These are phyloP conservation scores for Neobulgaria alba DNA, from an alignment of 2,329 filamentous ascomycete species.

Conservation along the genomic window DNA sequence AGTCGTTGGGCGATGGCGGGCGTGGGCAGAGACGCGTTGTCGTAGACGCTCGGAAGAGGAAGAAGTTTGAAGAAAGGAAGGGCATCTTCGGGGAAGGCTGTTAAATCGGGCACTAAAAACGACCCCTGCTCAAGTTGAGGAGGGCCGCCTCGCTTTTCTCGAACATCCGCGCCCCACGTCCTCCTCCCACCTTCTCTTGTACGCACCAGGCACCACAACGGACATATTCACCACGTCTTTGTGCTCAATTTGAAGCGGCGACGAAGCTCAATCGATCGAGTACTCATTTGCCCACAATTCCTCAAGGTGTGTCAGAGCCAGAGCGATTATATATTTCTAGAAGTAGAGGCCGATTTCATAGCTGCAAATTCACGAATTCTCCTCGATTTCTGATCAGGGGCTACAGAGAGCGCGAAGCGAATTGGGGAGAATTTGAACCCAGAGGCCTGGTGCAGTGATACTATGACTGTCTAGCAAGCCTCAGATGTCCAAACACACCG, in stretches of 20 bases:
- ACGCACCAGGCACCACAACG: conserved; percentile 18
- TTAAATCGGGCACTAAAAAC: conserved; percentile 16
- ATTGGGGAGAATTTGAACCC: background rate
- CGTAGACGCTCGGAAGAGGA: conserved; percentile 23
- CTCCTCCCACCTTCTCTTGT: conserved; percentile 26
- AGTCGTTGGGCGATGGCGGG: conserved; percentile 19
- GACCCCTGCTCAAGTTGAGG: conserved; percentile 3
- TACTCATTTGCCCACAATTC: conserved; percentile 26
- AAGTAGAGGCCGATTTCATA: background rate
- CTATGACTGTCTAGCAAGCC: background rate
- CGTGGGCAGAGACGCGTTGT: conserved; percentile 12
- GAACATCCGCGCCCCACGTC: conserved; percentile 2
- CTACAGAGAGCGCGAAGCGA: background rate
- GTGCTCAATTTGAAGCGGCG: conserved; percentile 54
- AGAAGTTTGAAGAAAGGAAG: conserved; percentile 26
- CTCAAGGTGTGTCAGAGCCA: background rate
- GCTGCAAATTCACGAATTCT: conserved; percentile 1
- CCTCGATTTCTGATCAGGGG: conserved; percentile 3
- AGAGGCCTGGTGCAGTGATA: background rate
- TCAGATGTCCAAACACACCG: background rate
- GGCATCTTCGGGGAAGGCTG: conserved; percentile 14
- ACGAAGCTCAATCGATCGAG: conserved; percentile 33
- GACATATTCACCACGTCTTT: conserved; percentile 44
- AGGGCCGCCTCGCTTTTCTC: conserved; percentile 1
- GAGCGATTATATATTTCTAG: background rate